Percentiles rank a stretch among this genome's conserved stretches.
Conservation (phyloP, 768 basidiomycete genomes). For the Tulasnella sp. region DNA sequence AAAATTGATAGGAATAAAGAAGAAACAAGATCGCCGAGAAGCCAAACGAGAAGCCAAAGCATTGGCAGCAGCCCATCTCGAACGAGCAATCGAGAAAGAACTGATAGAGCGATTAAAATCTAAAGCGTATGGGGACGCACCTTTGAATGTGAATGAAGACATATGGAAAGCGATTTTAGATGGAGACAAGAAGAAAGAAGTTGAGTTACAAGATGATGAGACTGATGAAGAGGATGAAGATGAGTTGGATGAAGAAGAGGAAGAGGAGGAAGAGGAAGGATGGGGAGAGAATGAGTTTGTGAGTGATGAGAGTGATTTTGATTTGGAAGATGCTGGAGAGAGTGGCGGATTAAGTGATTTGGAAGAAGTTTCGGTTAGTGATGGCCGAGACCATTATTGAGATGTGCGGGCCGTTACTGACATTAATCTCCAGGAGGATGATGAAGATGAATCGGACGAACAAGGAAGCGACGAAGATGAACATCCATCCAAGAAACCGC, state of each 20-base stretch:
- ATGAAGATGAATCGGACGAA: slow-evolving; percentile 32
- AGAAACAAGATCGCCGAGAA: slow-evolving; percentile 90
- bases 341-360: slow-evolving; percentile 39
- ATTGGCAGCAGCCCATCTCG: slow-evolving; percentile 86
- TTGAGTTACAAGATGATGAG: slow-evolving; percentile 31
- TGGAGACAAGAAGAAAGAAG: slow-evolving; percentile 38
- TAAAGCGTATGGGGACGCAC: slow-evolving; percentile 95
- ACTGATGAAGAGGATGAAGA: slow-evolving; percentile 42
- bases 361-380: slow-evolving; percentile 27
- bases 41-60: slow-evolving; percentile 90
- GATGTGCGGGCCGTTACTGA: not conserved
- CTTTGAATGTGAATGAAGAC: slow-evolving; percentile 93
- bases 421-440: slow-evolving; percentile 27
- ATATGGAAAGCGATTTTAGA: slow-evolving; percentile 92
- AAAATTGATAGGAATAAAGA: slow-evolving; percentile 88
- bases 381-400: not conserved
- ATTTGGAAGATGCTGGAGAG: slow-evolving; percentile 43
- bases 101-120: slow-evolving; percentile 89
- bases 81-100: slow-evolving; percentile 91
- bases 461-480: slow-evolving; percentile 34
- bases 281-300: slow-evolving; percentile 54
- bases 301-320: slow-evolving; percentile 59
- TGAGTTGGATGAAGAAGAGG: slow-evolving; percentile 35
- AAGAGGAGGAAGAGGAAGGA: slow-evolving; percentile 49
- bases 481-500: slow-evolving; percentile 19